phyloP scores from a whole-genome alignment of 805 yeast genomes.

The Ogataea zsoltii region DNA sequence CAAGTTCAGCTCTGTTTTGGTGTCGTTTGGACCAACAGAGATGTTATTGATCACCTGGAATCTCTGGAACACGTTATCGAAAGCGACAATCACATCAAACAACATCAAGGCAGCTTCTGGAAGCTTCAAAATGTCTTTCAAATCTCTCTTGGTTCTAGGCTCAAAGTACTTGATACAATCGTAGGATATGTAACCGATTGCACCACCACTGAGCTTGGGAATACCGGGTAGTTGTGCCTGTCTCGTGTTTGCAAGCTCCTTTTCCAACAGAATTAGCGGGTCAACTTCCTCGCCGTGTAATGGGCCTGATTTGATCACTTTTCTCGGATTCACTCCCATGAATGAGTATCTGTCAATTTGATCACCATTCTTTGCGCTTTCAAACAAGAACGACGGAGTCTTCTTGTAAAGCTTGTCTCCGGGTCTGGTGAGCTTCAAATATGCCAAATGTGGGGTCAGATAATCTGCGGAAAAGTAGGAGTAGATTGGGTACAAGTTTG shows the following conservation, averaged over 20 bases:
- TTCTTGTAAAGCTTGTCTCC: slow-evolving; percentile 50
- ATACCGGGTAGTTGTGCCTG: slow-evolving; percentile 82
- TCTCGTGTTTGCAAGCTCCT: slow-evolving; percentile 62
- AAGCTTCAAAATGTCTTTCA: slow-evolving; percentile 76
- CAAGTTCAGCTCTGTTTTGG: slow-evolving; percentile 35
- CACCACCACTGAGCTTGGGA: slow-evolving; percentile 90
- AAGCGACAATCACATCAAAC: slow-evolving; percentile 85
- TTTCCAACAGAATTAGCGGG: slow-evolving; percentile 74
- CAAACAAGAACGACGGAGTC: slow-evolving; percentile 76
- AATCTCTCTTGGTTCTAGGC: slow-evolving; percentile 76
- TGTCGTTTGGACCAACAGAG: slow-evolving; percentile 40
- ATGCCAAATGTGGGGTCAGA: slow-evolving; percentile 88
- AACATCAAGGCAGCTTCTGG: slow-evolving; percentile 95
- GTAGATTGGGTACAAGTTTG: slow-evolving; percentile 81
- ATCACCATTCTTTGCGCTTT: slow-evolving; percentile 87
- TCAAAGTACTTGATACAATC: slow-evolving; percentile 97
- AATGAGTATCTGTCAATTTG: slow-evolving; percentile 88
- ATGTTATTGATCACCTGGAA: slow-evolving; percentile 88
- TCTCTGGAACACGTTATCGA: slow-evolving; percentile 91
- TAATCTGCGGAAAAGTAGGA: slow-evolving; percentile 73
- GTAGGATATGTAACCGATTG: slow-evolving; percentile 92
- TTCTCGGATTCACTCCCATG: slow-evolving; percentile 83
- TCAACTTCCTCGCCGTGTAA: slow-evolving; percentile 65
- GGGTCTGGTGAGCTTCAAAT: slow-evolving; percentile 76
- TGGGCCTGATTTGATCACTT: slow-evolving; percentile 82